A percentile compares a stretch with the other conserved stretches of the same genome.
Evolutionary conservation across 192 early-diverging fungal species (phyloP).

Genomic region (Oehlia diaphana): DNA sequence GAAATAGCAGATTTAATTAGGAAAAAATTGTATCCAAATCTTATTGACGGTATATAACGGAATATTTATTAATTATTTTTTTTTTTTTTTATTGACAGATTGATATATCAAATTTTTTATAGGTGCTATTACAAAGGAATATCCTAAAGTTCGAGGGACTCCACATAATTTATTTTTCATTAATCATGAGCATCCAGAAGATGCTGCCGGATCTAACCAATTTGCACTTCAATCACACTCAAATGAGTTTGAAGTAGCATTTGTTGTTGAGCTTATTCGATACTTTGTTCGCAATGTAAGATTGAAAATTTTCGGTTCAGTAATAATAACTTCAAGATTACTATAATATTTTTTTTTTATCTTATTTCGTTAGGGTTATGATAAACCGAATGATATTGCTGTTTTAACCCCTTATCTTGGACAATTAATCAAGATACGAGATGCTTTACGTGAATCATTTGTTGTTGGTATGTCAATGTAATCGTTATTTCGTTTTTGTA

Average conservation of each 20-base stretch:
- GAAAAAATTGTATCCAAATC: conserved; percentile 44
- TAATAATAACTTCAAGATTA: not conserved
- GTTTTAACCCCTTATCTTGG: conserved; percentile 58
- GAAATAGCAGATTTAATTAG: conserved; percentile 52
- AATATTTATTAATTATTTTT: not conserved
- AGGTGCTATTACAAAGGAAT: conserved; percentile 14
- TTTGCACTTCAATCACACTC: conserved; percentile 49
- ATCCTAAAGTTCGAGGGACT: conserved; percentile 47
- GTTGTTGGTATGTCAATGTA: conserved; percentile 30
- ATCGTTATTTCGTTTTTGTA: not conserved
- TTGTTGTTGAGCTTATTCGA: conserved; percentile 40
- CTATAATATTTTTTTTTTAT: not conserved
- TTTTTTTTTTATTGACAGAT: not conserved
- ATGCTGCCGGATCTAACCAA: conserved; percentile 29
- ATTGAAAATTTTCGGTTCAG: not conserved
- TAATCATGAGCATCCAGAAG: conserved; percentile 48
- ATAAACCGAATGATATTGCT: conserved; percentile 47
- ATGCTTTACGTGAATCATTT: conserved; percentile 32
- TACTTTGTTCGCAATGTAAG: conserved; percentile 47
- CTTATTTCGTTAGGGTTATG: conserved; percentile 37
- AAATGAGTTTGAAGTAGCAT: conserved; percentile 50
- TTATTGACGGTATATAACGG: conserved; percentile 36
- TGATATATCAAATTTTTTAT: not conserved
- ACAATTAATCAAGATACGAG: conserved; percentile 46
- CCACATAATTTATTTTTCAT: conserved; percentile 49